Evolutionary conservation across 2,329 filamentous ascomycete species (phyloP).

Genomic region (Neofusicoccum sp.): DNA sequence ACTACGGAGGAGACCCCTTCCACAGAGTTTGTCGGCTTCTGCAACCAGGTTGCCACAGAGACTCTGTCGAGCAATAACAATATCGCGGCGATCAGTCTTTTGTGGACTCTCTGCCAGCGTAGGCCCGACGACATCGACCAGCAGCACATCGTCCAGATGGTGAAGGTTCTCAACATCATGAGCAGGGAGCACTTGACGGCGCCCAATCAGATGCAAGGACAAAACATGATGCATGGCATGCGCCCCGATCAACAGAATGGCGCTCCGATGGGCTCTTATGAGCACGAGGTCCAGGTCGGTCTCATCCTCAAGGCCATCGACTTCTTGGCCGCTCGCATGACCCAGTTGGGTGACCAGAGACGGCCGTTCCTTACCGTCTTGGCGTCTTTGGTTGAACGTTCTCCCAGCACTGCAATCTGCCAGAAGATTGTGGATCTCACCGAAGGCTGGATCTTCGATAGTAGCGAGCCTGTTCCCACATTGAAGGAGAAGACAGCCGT

Average conservation of each 20-base stretch:
- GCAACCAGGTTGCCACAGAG: slow-evolving; percentile 85
- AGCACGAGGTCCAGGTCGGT: slow-evolving; percentile 83
- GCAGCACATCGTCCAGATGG: slow-evolving; percentile 78
- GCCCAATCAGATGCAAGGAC: slow-evolving; percentile 48
- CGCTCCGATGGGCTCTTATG: slow-evolving; percentile 67
- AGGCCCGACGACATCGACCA: slow-evolving; percentile 80
- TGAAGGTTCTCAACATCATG: slow-evolving; percentile 86
- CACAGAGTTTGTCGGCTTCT: slow-evolving; percentile 80
- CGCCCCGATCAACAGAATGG: slow-evolving; percentile 56
- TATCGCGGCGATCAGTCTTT: slow-evolving; percentile 83
- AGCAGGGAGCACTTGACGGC: slow-evolving; percentile 85
- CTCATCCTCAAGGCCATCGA: slow-evolving; percentile 95
- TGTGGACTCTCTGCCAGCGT: slow-evolving; percentile 86
- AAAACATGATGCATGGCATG: slow-evolving; percentile 29
- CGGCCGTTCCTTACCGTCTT: slow-evolving; percentile 93
- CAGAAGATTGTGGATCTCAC: slow-evolving; percentile 93
- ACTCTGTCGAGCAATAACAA: slow-evolving; percentile 78
- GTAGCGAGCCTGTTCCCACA: slow-evolving; percentile 91
- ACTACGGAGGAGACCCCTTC: slow-evolving; percentile 72
- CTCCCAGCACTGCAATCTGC: slow-evolving; percentile 80
- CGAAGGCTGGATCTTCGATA: slow-evolving; percentile 93
- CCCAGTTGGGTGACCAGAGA: slow-evolving; percentile 83
- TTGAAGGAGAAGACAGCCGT: slow-evolving; percentile 99
- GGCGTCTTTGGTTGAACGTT: slow-evolving; percentile 93
- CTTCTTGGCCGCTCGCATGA: slow-evolving; percentile 87